Conservation (phyloP, 2,329 filamentous ascomycete species). For the Aspergillus japonicus region DNA sequence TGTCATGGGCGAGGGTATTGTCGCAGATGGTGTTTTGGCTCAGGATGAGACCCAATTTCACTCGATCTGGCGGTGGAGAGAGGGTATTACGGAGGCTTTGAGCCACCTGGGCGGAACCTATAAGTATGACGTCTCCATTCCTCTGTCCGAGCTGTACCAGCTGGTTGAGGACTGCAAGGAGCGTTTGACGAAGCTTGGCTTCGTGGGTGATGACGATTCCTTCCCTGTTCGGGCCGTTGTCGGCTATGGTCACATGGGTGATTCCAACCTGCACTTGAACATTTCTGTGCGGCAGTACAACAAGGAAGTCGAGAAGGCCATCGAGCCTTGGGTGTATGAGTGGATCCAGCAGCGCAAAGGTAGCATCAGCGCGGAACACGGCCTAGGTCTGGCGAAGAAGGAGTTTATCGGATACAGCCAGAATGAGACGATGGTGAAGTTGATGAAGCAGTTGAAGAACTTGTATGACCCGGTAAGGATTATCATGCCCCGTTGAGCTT, state of each 20-base stretch:
- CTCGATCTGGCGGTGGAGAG: slow-evolving; percentile 85
- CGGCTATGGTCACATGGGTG: slow-evolving; percentile 97
- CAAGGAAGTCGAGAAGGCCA: slow-evolving; percentile 76
- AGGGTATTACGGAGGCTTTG: slow-evolving; percentile 85
- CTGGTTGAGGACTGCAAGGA: slow-evolving; percentile 82
- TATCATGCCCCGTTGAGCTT: not conserved
- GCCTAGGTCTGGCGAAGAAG: slow-evolving; percentile 91
- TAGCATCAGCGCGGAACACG: slow-evolving; percentile 96
- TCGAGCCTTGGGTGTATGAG: slow-evolving; percentile 97
- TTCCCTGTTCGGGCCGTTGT: slow-evolving; percentile 85
- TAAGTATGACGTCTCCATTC: slow-evolving; percentile 98
- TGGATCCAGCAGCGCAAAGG: slow-evolving; percentile 87
- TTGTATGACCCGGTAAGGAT: slow-evolving; percentile 85
- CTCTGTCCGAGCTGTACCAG: slow-evolving; percentile 79
- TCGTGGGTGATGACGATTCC: slow-evolving; percentile 73
- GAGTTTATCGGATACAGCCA: slow-evolving; percentile 91
- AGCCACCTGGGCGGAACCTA: slow-evolving; percentile 93
- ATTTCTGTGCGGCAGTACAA: slow-evolving; percentile 80
- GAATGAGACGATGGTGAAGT: slow-evolving; percentile 76
- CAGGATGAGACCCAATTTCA: slow-evolving; percentile 89
- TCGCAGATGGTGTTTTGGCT: slow-evolving; percentile 85
- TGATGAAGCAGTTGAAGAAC: slow-evolving; percentile 96
- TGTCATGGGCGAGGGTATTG: slow-evolving; percentile 83
- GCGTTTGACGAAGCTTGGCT: slow-evolving; percentile 68
- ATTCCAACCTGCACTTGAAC: slow-evolving; percentile 93